Base-by-base conservation (phyloP, 305 asterid species). In the Fraxinus baroniana region DNA sequence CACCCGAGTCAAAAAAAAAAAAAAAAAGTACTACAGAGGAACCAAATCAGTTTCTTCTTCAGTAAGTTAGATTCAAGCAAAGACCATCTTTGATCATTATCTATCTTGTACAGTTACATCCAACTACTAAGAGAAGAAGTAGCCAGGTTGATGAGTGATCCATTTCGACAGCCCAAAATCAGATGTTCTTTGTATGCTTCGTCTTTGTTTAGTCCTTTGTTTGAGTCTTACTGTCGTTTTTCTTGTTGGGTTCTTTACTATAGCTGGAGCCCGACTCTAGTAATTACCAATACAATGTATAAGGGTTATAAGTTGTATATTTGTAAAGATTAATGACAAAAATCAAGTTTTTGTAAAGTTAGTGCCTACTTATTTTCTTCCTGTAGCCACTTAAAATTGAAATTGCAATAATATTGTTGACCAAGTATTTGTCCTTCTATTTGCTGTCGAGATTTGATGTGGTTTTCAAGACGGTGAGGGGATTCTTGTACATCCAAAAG, bases 401-500 rank as follows among this genome's bases (percentile, higher is more conserved):
- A 13, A 46, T 46, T 46, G 57, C 57, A 13, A 46, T 17, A 44
- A 12, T 44, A 44, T 44, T 44, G 55, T 46, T 46, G 57, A 46
- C 57, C 57, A 46, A 46, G 57, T 13, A 13, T 46, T 15, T 46
- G 57, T 46, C 18, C 57, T 46, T 46, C 57, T 46, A 13, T 46
- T 3, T 13, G 57, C 18, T 46, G 57, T 46, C 15, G 18, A 46
- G 57, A 46, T 46, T 46, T 46, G 57, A 46, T 46, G 57, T 46
- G 18, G 57, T 46, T 46, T 46, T 12, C 18, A 46, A 68, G 87
- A 79, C 39, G 57, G 28, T 39, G 68, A 18, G 77, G 57, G 77
- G 84, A 84, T 84, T 78, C 83, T 64, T 82, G 89, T 82, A 87
- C 88, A 64, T 72, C 37, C 55, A 39, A 2, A 60, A 60, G 84